phyloP scores from a whole-genome alignment of 2,329 filamentous ascomycete genomes.

The Epichloe sylvatica region DNA sequence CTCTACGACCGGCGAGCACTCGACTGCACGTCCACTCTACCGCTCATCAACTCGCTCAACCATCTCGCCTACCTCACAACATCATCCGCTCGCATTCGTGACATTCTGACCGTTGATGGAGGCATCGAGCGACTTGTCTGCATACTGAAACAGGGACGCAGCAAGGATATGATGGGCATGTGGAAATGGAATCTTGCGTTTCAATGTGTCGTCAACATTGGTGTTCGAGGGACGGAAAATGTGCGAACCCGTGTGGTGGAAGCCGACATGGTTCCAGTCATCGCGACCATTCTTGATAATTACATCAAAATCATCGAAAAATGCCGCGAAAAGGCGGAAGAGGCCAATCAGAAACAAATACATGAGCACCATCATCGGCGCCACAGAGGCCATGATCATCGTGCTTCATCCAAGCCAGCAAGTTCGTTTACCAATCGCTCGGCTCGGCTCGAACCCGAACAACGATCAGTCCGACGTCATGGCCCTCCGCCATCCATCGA shows the following conservation, averaged over 20 bases:
- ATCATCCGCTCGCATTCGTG: slow-evolving; percentile 89
- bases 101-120: slow-evolving; percentile 96
- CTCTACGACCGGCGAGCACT: slow-evolving; percentile 94
- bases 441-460: slow-evolving; percentile 40
- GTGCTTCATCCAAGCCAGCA: slow-evolving; percentile 31
- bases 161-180: slow-evolving; percentile 99
- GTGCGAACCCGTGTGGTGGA: slow-evolving; percentile 93
- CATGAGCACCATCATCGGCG: slow-evolving; percentile 35
- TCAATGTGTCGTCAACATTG: slow-evolving; percentile 98
- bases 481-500: slow-evolving; percentile 62
- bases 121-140: slow-evolving; percentile 92
- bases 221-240: slow-evolving; percentile 78
- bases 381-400: slow-evolving; percentile 37
- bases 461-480: slow-evolving; percentile 56
- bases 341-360: slow-evolving; percentile 59
- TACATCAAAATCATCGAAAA: slow-evolving; percentile 95
- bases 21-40: slow-evolving; percentile 86
- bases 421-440: slow-evolving; percentile 40
- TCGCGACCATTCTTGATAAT: slow-evolving; percentile 94
- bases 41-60: slow-evolving; percentile 96
- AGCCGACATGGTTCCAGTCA: slow-evolving; percentile 97
- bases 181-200: slow-evolving; percentile 99
- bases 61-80: slow-evolving; percentile 97
- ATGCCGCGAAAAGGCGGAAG: slow-evolving; percentile 72
- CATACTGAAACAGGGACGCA: slow-evolving; percentile 93